Conservation (phyloP, 495 filamentous ascomycete species). For the Filosporella fistucella region DNA sequence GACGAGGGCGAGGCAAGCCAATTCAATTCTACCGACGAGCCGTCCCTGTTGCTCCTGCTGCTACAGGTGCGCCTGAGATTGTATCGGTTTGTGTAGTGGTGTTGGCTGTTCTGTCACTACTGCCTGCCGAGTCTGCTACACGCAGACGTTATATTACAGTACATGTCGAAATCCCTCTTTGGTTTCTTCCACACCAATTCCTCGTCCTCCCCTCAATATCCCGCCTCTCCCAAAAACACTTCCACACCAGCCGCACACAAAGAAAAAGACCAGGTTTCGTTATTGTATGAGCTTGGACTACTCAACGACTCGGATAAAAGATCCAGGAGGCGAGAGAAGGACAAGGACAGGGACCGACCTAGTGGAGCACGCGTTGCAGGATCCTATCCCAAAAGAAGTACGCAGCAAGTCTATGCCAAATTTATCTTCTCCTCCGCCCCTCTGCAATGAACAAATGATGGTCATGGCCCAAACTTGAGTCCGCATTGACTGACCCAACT, state of each 20-base stretch:
- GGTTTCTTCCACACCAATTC: conserved; percentile 8
- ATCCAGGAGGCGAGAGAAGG: conserved; percentile 20
- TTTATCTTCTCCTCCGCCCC: conserved; percentile 11
- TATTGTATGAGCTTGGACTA: conserved; percentile 25
- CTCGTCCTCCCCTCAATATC: neutral
- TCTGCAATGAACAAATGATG: neutral
- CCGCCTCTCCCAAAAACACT: neutral
- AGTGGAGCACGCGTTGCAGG: conserved; percentile 22
- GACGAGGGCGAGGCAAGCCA: too few relatives aligned
- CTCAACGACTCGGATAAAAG: conserved; percentile 19
- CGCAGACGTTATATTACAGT: too few relatives aligned
- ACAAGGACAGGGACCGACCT: conserved; percentile 13
- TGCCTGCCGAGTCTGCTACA: neutral
- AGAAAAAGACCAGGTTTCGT: conserved; percentile 20
- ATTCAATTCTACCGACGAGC: too few relatives aligned
- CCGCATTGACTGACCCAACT: conserved; percentile 1
- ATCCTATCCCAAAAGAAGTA: conserved; percentile 20
- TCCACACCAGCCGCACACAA: neutral
- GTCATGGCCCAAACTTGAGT: neutral
- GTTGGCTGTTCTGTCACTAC: neutral
- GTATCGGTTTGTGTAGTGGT: neutral
- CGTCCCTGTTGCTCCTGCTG: too few relatives aligned
- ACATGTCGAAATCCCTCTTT: conserved; percentile 21
- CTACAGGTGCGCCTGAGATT: too few relatives aligned
- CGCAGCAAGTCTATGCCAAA: conserved; percentile 12